Base-by-base conservation (phyloP, 768 basidiomycete genomes). In the Suillus discolor region DNA sequence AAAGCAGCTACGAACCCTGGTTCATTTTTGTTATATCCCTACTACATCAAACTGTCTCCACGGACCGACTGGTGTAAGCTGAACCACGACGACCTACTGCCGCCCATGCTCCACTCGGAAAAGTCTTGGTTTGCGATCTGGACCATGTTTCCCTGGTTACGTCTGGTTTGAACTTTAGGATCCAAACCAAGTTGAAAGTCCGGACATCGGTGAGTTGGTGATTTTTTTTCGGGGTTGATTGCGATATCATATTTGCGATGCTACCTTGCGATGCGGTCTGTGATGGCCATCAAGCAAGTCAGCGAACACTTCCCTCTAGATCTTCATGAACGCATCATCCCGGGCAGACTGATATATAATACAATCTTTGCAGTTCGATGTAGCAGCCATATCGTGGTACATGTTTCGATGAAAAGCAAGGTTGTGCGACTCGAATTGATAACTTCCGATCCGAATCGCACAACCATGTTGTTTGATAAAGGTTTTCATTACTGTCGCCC, bases 101-200 rank as follows among this genome's bases (percentile, higher is more conserved):
- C 12, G 51, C 15, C 20, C 16, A 28, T 20, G 20, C 53, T 54
- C 53, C 2, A 54, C 53, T 16, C 31, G 12, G 54, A 34, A 34
- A 13, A 13, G 31, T 36, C 54, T 31, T 12, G 31, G 54, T n/a
- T 20, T 55, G 31, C 54, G 34, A 34, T 55, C 11, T 6, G 6
- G 31, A n/a, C 12, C 54, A 36, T 55, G 54, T 55, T 34, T 55
- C 54, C 54, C 11, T 55, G 3, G 54, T 36, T 36, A 55, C 54
- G 54, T 55, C 12, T 55, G 54, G 54, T 55, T 55, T 55, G 54
- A n/a, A n/a, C n/a, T n/a, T n/a, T n/a, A n/a, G 54, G 54, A 20
- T 36, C 6, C 54, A 55, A 55, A 55, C 34, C 34, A 36, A 34
- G 54, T 13, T 11, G 31, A 34, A 34, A 6, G 6, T 55, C 20